Percentiles rank a stretch among this genome's conserved stretches.
Conservation (phyloP, 2,329 filamentous ascomycete species). For the Tolypocladium nubicola region DNA sequence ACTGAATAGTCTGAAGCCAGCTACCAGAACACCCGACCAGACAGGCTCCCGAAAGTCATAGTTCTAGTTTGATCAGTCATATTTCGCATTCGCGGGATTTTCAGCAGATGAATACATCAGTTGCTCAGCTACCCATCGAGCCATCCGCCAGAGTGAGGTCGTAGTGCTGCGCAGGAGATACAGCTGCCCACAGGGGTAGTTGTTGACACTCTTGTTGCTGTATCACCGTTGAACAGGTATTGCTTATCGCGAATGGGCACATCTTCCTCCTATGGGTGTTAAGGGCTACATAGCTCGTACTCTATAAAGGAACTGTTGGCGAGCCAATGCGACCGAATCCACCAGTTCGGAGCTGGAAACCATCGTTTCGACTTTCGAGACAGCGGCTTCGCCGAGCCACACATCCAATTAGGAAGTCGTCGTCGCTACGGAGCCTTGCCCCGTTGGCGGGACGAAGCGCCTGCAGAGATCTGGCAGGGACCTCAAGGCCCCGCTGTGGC, state of each 20-base stretch:
- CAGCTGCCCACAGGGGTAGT: background rate
- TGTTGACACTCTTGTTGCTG: background rate
- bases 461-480: background rate
- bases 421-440: background rate
- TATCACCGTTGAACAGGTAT: background rate
- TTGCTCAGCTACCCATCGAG: background rate
- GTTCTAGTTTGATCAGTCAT: background rate
- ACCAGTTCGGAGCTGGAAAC: background rate
- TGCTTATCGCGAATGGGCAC: background rate
- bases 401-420: background rate
- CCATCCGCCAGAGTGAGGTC: background rate
- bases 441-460: background rate
- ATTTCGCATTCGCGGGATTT: background rate
- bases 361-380: background rate
- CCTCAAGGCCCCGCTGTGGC: background rate
- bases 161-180: too few relatives aligned
- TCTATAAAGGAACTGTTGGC: background rate
- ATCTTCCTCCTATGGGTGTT: background rate
- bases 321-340: background rate
- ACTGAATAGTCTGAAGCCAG: background rate
- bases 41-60: background rate
- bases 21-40: background rate
- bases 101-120: background rate
- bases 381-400: background rate
- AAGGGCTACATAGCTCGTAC: background rate